These are phyloP conservation scores for Alternaria brassicicola DNA, from an alignment of 2,329 filamentous ascomycete species.

Conservation along the genomic window DNA sequence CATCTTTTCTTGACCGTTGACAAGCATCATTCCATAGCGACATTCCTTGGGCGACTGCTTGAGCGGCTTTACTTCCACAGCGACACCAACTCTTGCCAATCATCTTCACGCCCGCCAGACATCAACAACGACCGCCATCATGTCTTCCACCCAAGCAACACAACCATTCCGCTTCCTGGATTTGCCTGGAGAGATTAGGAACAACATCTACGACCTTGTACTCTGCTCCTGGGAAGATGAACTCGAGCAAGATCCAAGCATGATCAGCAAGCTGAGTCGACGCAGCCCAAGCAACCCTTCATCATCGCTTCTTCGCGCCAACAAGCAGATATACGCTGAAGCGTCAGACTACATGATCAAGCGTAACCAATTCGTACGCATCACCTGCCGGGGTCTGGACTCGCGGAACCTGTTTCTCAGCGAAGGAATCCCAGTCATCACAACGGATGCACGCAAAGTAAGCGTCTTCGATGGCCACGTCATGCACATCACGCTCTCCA, in stretches of 20 bases:
- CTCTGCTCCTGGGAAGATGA: slow-evolving; percentile 36
- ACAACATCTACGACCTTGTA: slow-evolving; percentile 33
- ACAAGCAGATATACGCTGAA: slow-evolving; percentile 37
- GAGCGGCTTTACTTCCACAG: slow-evolving; percentile 9
- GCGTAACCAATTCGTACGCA: slow-evolving; percentile 35
- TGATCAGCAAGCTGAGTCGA: slow-evolving; percentile 24
- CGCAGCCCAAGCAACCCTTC: slow-evolving; percentile 27
- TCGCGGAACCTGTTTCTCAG: slow-evolving; percentile 26
- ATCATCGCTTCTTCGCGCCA: slow-evolving; percentile 29
- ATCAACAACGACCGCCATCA: slow-evolving; percentile 10
- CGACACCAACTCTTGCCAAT: slow-evolving; percentile 7
- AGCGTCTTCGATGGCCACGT: slow-evolving; percentile 30
- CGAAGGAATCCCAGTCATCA: slow-evolving; percentile 29
- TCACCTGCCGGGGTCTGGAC: slow-evolving; percentile 33
- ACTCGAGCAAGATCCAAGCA: slow-evolving; percentile 21
- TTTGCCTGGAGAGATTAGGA: slow-evolving; percentile 34
- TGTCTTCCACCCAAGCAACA: slow-evolving; percentile 20
- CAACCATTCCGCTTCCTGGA: slow-evolving; percentile 35
- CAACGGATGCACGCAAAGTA: slow-evolving; percentile 21
- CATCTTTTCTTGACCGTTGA: slow-evolving; percentile 12
- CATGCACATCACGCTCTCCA: slow-evolving; percentile 37
- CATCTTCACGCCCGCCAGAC: background rate
- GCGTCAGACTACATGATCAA: slow-evolving; percentile 38
- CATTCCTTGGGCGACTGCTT: slow-evolving; percentile 22
- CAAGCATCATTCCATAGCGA: slow-evolving; percentile 21